Conservation (phyloP, 129 eudicot genomes). For the Cynara cardunculus region DNA sequence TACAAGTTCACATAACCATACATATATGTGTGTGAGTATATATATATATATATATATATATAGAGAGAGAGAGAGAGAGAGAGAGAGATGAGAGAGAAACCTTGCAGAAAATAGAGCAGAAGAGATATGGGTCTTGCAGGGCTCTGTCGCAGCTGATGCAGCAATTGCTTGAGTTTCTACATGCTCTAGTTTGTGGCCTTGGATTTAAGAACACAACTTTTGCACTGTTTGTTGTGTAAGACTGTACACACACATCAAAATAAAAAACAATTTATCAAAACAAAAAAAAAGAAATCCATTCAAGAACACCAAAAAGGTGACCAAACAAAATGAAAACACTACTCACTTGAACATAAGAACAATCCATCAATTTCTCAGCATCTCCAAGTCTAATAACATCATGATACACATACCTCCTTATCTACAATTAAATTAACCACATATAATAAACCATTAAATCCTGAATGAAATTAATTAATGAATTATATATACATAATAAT, state of each 20-base stretch:
- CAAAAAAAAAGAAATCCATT: background rate
- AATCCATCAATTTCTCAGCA: constrained; percentile 78
- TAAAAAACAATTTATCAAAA: background rate
- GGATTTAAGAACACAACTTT: constrained; percentile 69
- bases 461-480: background rate
- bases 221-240: constrained; percentile 70
- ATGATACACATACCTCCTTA: constrained; percentile 81
- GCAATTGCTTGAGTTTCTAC: constrained; percentile 35
- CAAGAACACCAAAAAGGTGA: constrained; percentile 2
- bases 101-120: constrained; percentile 91
- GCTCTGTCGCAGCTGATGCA: constrained; percentile 70
- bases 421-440: constrained; percentile 35
- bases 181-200: constrained; percentile 49
- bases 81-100: constrained; percentile 16
- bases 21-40: too few relatives aligned
- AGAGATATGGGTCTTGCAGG: constrained; percentile 55
- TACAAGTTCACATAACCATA: background rate
- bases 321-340: background rate
- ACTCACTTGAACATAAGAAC: constrained; percentile 75
- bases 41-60: background rate
- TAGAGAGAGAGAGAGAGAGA: constrained; percentile 1
- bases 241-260: constrained; percentile 18
- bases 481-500: background rate
- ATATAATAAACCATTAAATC: background rate
- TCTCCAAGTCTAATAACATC: constrained; percentile 68